A percentile compares a stretch with the other conserved stretches of the same genome.
These are phyloP conservation scores for Daldinia sp. DNA, from an alignment of 2,329 filamentous ascomycete genomes.

Conservation along the genomic window DNA sequence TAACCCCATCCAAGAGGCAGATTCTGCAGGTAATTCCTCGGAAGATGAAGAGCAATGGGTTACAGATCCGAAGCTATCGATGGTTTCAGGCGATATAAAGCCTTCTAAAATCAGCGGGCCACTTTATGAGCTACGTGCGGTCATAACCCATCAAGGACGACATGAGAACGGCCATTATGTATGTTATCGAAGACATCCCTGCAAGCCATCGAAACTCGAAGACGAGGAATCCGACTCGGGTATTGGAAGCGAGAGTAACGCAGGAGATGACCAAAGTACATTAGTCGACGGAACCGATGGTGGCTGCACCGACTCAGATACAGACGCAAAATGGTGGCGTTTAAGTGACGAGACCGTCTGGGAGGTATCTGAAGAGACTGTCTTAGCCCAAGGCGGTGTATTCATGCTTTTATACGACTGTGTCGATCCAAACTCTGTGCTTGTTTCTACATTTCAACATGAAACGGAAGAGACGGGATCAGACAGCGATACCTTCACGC, in stretches of 20 bases:
- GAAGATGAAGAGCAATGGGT: constrained; percentile 74
- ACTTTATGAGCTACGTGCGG: constrained; percentile 83
- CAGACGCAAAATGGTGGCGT: constrained; percentile 80
- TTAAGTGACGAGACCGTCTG: constrained; percentile 90
- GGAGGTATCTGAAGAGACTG: constrained; percentile 77
- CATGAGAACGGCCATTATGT: constrained; percentile 98
- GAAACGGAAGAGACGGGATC: constrained; percentile 25
- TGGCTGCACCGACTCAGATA: constrained; percentile 31
- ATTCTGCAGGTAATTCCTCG: constrained; percentile 36
- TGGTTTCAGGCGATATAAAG: constrained; percentile 71
- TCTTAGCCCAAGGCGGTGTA: constrained; percentile 81
- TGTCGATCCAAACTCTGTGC: constrained; percentile 66
- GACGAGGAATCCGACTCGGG: constrained; percentile 6
- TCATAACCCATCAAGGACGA: constrained; percentile 88
- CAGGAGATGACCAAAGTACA: constrained; percentile 35
- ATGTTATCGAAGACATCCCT: constrained; percentile 81
- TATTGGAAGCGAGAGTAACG: not conserved
- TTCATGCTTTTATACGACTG: constrained; percentile 99
- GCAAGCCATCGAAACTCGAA: constrained; percentile 32
- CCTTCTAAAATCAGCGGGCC: constrained; percentile 67
- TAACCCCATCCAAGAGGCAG: constrained; percentile 32
- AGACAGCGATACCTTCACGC: not conserved
- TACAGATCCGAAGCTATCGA: constrained; percentile 75
- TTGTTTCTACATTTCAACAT: constrained; percentile 49
- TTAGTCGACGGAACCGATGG: constrained; percentile 36